These are phyloP conservation scores for Fusarium succisae DNA, from an alignment of 2,329 filamentous ascomycete species.

Conservation along the genomic window DNA sequence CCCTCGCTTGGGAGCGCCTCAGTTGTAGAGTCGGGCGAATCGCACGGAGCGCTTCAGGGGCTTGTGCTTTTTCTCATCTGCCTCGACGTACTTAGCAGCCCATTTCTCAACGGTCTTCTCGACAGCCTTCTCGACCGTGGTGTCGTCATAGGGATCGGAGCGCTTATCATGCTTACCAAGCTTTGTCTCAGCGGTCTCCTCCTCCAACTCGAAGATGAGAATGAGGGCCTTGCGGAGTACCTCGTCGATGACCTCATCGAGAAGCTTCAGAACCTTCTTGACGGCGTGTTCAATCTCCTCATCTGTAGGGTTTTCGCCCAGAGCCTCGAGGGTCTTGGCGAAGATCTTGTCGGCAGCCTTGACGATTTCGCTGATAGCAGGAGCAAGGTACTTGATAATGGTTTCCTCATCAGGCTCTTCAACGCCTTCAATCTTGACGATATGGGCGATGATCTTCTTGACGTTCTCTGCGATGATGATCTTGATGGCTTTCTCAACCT, in stretches of 20 bases:
- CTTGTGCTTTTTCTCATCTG: background rate
- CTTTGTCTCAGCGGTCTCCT: background rate
- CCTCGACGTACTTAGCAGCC: conserved; percentile 11
- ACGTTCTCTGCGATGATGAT: conserved; percentile 3
- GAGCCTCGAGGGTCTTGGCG: background rate
- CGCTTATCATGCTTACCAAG: conserved; percentile 11
- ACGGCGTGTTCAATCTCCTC: background rate
- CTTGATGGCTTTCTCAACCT: conserved; percentile 12
- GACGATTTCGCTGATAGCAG: background rate
- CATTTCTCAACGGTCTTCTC: conserved; percentile 16
- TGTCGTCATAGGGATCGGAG: conserved; percentile 6
- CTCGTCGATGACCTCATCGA: conserved; percentile 14
- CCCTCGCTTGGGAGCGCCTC: conserved; percentile 11
- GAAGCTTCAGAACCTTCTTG: conserved; percentile 7
- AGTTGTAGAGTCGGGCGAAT: conserved; percentile 34
- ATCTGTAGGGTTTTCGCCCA: conserved; percentile 1
- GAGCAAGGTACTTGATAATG: background rate
- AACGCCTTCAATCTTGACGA: conserved; percentile 6
- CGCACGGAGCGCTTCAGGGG: conserved; percentile 5
- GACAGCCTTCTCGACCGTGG: conserved; percentile 19
- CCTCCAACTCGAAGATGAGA: conserved; percentile 8
- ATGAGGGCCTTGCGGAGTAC: conserved; percentile 15
- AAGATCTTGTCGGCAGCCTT: conserved; percentile 9
- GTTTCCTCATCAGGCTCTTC: background rate
- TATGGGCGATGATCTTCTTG: background rate